Base-by-base conservation (phyloP, 208 protist genomes). In the Vickermania ingenoplastis region DNA sequence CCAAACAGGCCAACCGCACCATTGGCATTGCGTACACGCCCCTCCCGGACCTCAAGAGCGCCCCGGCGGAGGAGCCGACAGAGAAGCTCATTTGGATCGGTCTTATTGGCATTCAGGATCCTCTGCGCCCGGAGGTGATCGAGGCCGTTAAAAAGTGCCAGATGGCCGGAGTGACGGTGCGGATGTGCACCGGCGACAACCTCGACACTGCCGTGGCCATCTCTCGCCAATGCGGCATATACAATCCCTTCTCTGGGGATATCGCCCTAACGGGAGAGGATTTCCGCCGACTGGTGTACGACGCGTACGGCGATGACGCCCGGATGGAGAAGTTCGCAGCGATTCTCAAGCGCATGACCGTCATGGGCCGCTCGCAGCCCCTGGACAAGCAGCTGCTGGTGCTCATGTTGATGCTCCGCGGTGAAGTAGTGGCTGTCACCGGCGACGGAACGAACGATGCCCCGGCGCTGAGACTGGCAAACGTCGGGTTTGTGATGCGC, bases 401-500 rank as follows among this genome's bases (percentile, higher is more conserved):
- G 67, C 67, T 77, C 65, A 83, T 84, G 74, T 77, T 97, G 51
- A 79, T 86, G 67, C 67, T 30, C 31, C 76, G 91, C 27, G 78
- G 74, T 5, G 78, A 96, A 72, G 70, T 91, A 5, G 75, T 91
- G 26, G 82, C 78, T 31, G 79, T 93, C 74, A 98, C 96, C 2
- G 97, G 97, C 28, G 97, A 99, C 65, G 97, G 97, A 51, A 97
- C 90, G 51, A 99, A 99, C 77, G 97, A 99, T 73, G 96, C 92
- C n/a, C 96, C 95, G 13, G 95, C 96, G 49, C 89, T 99, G 41
- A 94, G 95, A 21, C 57, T 79, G 22, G 95, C 97, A 29, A 89
- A 99, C 65, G 97, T 99, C 17, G 97, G 98, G 53, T 92, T 99
- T 45, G 79, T 97, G 36, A 99, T 99, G 98, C 93, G 95, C 27